Evolutionary conservation across 1,139 yeast genomes (phyloP), one percentile per base, ranked within the genome.

Genomic region (Debaryomyces sp.): DNA sequence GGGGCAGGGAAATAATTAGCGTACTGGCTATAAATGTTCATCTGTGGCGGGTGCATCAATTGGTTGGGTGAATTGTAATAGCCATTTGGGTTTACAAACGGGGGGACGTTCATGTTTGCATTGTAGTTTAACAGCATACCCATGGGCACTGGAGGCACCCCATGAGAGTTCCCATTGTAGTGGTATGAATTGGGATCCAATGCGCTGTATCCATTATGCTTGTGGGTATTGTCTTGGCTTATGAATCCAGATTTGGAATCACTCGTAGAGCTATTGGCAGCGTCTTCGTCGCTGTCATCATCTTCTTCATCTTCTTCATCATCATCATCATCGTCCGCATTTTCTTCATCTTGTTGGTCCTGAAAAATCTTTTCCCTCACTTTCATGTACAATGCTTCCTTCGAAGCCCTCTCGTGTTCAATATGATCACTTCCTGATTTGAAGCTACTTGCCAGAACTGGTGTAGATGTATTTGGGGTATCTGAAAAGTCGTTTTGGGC

Each of bases 291-390:
- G 9, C 45, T 34, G 2, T 34, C 47, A 9, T 49, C 44, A 8
- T 48, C n/a, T n/a, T n/a, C n/a, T n/a, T n/a, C 53, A 2, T 49
- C 53, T 15, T 53, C 56, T 4, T 54, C 52, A 1, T 59, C 65
- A 5, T 55, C 66, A 2, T 60, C 65, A 2, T 65, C 66, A 2
- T 58, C 66, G 9, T 60, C 67, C 4, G 59, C 64, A 6, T 61
- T 70, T 0, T 58, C 63, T 15, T 58, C 70, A 1, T 58, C 63
- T 15, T 58, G 53, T 7, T 46, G 50, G 21, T 56, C 56, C 23
- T 62, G 61, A 58, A 78, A 78, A 8, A 78, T 78, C 46, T 77
- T 64, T 27, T 77, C 79, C 41, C 83, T 62, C 9, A 77, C 71
- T 54, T 68, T 70, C 56, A 68, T 69, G 55, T 78, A 77, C 21